Percentiles rank a stretch among this genome's conserved stretches.
phyloP scores from a whole-genome alignment of 768 basidiomycete genomes.

The Leccinum uliginosum region DNA sequence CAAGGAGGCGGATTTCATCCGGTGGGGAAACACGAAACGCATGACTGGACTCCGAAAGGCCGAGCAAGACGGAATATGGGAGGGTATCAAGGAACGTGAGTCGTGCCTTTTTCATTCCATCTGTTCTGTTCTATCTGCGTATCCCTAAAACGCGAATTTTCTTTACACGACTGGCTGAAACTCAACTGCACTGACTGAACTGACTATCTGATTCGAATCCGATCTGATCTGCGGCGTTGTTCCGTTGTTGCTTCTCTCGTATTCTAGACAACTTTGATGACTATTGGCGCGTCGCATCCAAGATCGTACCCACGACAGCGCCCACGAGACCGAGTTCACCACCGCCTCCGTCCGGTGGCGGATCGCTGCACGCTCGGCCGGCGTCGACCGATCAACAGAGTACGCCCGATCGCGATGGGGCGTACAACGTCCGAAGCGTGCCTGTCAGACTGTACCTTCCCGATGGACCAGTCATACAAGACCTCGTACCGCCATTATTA shows the following conservation, averaged over 20 bases:
- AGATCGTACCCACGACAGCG: conserved; percentile 80
- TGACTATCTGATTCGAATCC: background rate
- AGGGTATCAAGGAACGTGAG: conserved; percentile 92
- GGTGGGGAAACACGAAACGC: conserved; percentile 94
- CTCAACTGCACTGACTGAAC: no score
- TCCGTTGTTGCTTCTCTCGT: background rate
- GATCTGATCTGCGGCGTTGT: background rate
- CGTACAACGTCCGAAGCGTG: conserved; percentile 82
- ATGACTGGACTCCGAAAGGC: conserved; percentile 87
- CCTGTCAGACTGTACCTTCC: conserved; percentile 88
- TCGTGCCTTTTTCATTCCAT: conserved; percentile 8
- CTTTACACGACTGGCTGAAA: background rate
- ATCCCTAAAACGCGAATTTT: no score
- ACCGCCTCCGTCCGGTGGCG: conserved; percentile 42
- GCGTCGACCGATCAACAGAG: conserved; percentile 57
- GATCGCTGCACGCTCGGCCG: conserved; percentile 61
- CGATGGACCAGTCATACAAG: conserved; percentile 88
- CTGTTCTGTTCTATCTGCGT: conserved; percentile 43
- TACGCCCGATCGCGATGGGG: conserved; percentile 68
- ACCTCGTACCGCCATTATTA: conserved; percentile 74
- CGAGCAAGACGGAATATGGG: conserved; percentile 97
- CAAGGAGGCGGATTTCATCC: conserved; percentile 95
- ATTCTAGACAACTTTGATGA: conserved; percentile 89
- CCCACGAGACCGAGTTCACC: conserved; percentile 56
- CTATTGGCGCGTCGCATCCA: conserved; percentile 91